Percentiles rank a stretch among this genome's conserved stretches.
Conservation (phyloP, 371 early-diverging fungal genomes). For the Haplosporangium sp. region DNA sequence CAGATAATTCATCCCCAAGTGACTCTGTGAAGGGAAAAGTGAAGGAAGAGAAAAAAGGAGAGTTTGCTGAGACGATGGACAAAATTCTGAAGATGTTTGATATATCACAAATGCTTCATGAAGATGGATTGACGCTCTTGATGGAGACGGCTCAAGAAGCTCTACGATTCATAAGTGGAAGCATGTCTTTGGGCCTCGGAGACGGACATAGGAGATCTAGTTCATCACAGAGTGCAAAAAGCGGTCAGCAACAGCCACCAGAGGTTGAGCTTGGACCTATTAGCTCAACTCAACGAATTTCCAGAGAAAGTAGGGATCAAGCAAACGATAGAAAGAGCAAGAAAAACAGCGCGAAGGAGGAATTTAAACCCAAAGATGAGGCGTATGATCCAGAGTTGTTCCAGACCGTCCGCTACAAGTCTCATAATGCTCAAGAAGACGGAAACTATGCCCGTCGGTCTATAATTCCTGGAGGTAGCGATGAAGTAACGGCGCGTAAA, state of each 20-base stretch:
- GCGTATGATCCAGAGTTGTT: constrained; percentile 20
- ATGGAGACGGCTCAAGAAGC: constrained; percentile 31
- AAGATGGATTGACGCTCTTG: constrained; percentile 11
- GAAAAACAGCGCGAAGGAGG: not conserved
- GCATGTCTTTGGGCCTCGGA: not conserved
- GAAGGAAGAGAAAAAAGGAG: constrained; percentile 1
- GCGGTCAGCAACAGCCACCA: not conserved
- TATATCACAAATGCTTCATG: constrained; percentile 4
- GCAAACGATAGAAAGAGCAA: not conserved
- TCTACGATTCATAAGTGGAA: constrained; percentile 15
- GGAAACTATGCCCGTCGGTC: not conserved
- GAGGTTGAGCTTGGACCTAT: constrained; percentile 30
- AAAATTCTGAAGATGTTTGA: constrained; percentile 13
- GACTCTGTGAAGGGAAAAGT: not conserved
- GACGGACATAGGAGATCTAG: not conserved
- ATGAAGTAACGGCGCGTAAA: not conserved
- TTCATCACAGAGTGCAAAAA: not conserved
- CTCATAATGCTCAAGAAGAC: constrained; percentile 1
- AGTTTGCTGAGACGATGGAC: constrained; percentile 11
- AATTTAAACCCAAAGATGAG: constrained; percentile 1
- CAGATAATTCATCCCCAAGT: not conserved
- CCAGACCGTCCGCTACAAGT: constrained; percentile 35
- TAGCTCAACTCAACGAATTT: not conserved
- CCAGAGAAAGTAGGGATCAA: not conserved
- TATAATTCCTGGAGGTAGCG: not conserved